Conservation (phyloP, 176 grass and related monocot genomes). For the Oryza longistaminata region DNA sequence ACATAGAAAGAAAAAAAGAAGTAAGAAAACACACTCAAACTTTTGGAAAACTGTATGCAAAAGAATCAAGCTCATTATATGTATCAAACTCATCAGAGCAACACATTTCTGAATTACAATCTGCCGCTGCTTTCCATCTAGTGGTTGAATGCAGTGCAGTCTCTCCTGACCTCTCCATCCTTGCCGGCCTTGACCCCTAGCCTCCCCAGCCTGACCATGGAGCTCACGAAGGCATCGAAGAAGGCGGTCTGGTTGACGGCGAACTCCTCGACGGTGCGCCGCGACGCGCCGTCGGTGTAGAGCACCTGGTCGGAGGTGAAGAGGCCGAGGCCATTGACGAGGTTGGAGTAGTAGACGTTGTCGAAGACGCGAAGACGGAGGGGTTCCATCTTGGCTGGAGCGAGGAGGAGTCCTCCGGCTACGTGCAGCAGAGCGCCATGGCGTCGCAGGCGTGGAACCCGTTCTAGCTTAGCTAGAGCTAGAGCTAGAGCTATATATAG, state of each 20-base stretch:
- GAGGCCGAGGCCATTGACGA: constrained; percentile 58
- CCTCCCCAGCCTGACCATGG: constrained; percentile 70
- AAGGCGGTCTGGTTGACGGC: constrained; percentile 51
- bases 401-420: not conserved
- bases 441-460: constrained; percentile 16
- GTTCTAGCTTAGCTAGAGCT: not conserved
- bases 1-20: not conserved
- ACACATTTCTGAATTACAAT: constrained; percentile 43
- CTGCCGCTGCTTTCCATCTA: constrained; percentile 26
- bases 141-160: constrained; percentile 76
- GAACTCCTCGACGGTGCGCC: constrained; percentile 40
- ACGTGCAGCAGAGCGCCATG: not conserved
- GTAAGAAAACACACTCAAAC: constrained; percentile 12
- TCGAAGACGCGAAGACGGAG: constrained; percentile 43
- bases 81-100: constrained; percentile 38
- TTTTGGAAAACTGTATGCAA: constrained; percentile 32
- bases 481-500: not conserved
- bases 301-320: constrained; percentile 81
- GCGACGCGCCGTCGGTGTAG: constrained; percentile 34
- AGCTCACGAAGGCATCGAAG: constrained; percentile 47
- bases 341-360: constrained; percentile 65
- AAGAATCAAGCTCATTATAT: constrained; percentile 44
- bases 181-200: constrained; percentile 66
- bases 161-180: constrained; percentile 66
- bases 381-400: constrained; percentile 28